Base-by-base conservation (phyloP, 495 filamentous ascomycete species). In the Podospora australis region DNA sequence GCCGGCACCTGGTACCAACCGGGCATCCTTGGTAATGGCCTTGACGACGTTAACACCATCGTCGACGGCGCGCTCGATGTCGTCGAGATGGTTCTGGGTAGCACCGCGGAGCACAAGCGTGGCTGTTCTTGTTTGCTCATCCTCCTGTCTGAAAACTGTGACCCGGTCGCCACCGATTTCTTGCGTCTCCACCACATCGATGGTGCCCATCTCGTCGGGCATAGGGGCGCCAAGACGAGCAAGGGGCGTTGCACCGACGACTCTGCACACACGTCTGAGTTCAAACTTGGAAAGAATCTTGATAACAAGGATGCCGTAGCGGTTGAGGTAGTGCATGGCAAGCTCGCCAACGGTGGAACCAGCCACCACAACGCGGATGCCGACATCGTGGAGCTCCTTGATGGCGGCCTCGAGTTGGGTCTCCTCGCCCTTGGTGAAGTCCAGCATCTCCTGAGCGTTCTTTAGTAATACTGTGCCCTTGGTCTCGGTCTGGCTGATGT, bases 401-500 rank as follows among this genome's bases (percentile, higher is more conserved):
- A 99, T 86, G 44, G 82, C 78, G 24, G 79, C 71, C 71, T 97
- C 94, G 21, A 99, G 79, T 58, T 95, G 92, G 42, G 71, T 74
- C 68, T 99, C 94, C 68, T 99, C 94, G 22, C 92, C 94, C 71
- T 92, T 95, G 44, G 88, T 95, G 73, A 96, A 99, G 65, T 97
- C 84, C 48, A 96, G 73, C 88, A 99, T 96, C 70, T 99, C 94
- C 72, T 96, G 87, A 23, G 91, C 90, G 60, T 95, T 97, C 69
- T 97, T 88, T 52, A 99, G 64, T 29, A 99, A 73, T n/a, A 99
- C 94, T 13, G 94, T 99, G n/a, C 94, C 94, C 75, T 99, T 99
- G 57, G 94, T 99, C 71, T 99, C 94, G 22, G 94, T 99, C 77
- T 96, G 90, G 58, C 79, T 86, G 70, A 79, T 91, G 64, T 99